Evolutionary conservation across 345 rosid genomes (phyloP).

Genomic region (Hevea brasiliensis): DNA sequence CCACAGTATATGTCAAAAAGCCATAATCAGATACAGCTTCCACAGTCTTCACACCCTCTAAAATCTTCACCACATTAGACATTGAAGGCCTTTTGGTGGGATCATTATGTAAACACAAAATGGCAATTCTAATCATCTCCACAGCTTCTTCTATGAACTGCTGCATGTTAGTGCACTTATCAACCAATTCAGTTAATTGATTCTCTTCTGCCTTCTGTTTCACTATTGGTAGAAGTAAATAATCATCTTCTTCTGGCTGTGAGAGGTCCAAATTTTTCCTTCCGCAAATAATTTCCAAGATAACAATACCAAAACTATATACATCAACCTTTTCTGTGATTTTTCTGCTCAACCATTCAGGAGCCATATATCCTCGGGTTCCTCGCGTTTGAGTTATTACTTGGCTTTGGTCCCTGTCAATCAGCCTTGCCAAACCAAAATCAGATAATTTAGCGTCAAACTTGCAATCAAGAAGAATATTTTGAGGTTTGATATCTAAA

Average conservation of each 20-base stretch:
- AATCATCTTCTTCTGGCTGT: slow-evolving; percentile 1
- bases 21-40: too few species aligned
- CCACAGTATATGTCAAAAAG: too few species aligned
- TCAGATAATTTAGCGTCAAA: slow-evolving; percentile 21
- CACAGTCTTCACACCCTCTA: too few species aligned
- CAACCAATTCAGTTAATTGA: not conserved
- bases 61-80: too few species aligned
- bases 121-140: too few species aligned
- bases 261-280: not conserved
- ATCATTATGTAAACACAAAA: too few species aligned
- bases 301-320: slow-evolving; percentile 15
- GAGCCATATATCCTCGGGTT: slow-evolving; percentile 22
- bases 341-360: slow-evolving; percentile 7
- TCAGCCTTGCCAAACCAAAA: slow-evolving; percentile 14
- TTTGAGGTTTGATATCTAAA: slow-evolving; percentile 18
- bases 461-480: slow-evolving; percentile 4
- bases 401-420: not conserved
- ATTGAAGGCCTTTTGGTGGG: too few species aligned
- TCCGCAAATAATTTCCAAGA: slow-evolving; percentile 4
- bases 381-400: slow-evolving; percentile 11
- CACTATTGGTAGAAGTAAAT: not conserved
- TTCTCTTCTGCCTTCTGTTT: not conserved
- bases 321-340: slow-evolving; percentile 8
- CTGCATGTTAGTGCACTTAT: not conserved
- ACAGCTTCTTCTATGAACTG: too few species aligned